Evolutionary conservation across 2,329 filamentous ascomycete genomes (phyloP), one percentile per base, ranked within the genome.

Genomic region (Microdochium trichocladiopsis): DNA sequence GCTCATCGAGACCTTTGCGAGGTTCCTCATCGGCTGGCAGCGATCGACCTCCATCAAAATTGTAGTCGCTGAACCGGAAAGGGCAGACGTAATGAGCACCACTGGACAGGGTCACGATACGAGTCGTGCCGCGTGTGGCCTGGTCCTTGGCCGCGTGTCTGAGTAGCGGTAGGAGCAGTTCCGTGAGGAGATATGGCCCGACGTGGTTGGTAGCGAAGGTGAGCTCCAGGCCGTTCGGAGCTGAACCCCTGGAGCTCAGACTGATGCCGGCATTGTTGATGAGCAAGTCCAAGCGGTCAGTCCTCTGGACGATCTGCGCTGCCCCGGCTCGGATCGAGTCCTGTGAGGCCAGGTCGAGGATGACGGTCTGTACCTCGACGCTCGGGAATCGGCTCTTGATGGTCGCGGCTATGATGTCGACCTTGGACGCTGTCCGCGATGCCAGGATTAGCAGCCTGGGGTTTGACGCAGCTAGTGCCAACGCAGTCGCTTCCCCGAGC

Each of bases 231-330:
- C 66, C 67, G 22, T 74, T 67, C 0, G 50, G 50, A 1, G 68
- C 65, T 25, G 61, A 50, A 23, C 54, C 41, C 47, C 53, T 57
- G 22, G 48, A 51, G 24, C 51, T 36, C 47, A 49, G 66, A 66
- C 1, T 72, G 33, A 73, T 58, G 1, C 69, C 72, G 12, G 73
- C 71, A 53, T 71, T 75, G 60, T 73, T 71, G 52, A 75, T 65
- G 2, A 74, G 56, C 2, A 75, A 60, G 55, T 73, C 69, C 43
- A 75, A 56, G 53, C 16, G 61, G 58, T 24, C 66, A 53, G 43
- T 65, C 60, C 4, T 47, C 36, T 36, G 45, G 37, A 63, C 61
- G 41, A 73, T 59, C 48, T 61, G 53, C 2, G 53, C 51, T 3
- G 68, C 67, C 2, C 69, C 66, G n/a, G 59, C 53, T 1, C 65